These are phyloP conservation scores for Aphanomyces cochlioides DNA, from an alignment of 352 stramenopile species.

Conservation along the genomic window DNA sequence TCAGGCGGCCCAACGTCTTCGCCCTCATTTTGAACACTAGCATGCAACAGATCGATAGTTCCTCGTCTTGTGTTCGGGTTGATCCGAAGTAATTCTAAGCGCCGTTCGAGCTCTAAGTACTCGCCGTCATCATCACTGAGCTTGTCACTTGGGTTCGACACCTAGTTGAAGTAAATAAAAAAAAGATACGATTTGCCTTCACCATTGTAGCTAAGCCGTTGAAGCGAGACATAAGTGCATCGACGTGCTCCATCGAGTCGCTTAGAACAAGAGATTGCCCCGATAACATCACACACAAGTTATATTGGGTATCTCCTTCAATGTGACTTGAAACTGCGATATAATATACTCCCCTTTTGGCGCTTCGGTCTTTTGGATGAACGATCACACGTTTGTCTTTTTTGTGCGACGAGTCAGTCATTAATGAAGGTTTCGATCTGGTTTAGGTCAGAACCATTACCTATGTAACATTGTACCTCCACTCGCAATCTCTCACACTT, in stretches of 20 bases:
- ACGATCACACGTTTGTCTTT: slow-evolving; percentile 13
- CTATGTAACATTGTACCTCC: neutral
- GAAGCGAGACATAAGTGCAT: slow-evolving; percentile 15
- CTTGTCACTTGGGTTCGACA: neutral
- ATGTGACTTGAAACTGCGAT: neutral
- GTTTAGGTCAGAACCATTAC: neutral
- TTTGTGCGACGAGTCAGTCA: neutral
- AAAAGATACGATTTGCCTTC: neutral
- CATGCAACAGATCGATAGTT: neutral
- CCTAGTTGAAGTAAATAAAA: neutral
- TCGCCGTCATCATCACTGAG: neutral
- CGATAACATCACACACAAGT: slow-evolving; percentile 20
- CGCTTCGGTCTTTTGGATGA: slow-evolving; percentile 10
- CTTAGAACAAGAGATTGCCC: slow-evolving; percentile 12
- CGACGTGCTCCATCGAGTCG: slow-evolving; percentile 20
- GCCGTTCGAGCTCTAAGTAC: slow-evolving; percentile 3
- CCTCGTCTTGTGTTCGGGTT: neutral
- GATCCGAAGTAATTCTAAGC: neutral
- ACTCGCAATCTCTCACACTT: slow-evolving; percentile 22
- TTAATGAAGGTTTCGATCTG: neutral
- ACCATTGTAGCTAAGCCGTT: slow-evolving; percentile 22
- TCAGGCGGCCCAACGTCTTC: slow-evolving; percentile 19
- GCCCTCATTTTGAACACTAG: neutral
- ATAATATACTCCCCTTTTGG: slow-evolving; percentile 7
- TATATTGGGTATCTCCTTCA: neutral